A percentile compares a stretch with the other conserved stretches of the same genome.
phyloP scores from a whole-genome alignment of 2,329 filamentous ascomycete species.

The Cladophialophora exuberans region DNA sequence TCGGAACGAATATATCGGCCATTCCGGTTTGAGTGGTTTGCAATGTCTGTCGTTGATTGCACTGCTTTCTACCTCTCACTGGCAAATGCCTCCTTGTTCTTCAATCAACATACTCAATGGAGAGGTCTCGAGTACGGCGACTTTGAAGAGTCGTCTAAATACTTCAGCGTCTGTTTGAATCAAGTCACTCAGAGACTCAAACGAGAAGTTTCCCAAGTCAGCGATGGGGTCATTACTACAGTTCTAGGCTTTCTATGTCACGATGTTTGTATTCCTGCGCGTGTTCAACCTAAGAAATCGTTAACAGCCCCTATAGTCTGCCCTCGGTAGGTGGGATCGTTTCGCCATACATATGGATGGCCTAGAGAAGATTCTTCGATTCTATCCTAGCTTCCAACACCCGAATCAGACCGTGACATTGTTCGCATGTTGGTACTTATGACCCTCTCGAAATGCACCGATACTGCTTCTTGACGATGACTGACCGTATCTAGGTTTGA shows the following conservation, averaged over 20 bases:
- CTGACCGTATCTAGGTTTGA: slow-evolving; percentile 12
- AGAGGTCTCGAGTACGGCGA: slow-evolving; percentile 29
- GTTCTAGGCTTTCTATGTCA: slow-evolving; percentile 35
- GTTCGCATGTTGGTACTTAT: slow-evolving; percentile 13
- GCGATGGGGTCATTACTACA: slow-evolving; percentile 30
- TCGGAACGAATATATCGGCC: slow-evolving; percentile 34
- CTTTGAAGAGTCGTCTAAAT: slow-evolving; percentile 31
- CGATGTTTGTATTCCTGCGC: slow-evolving; percentile 28
- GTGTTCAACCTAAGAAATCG: not conserved
- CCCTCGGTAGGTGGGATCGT: slow-evolving; percentile 31
- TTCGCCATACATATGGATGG: slow-evolving; percentile 33
- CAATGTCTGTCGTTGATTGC: slow-evolving; percentile 33
- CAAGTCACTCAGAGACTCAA: slow-evolving; percentile 31
- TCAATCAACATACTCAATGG: slow-evolving; percentile 29
- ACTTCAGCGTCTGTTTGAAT: slow-evolving; percentile 31
- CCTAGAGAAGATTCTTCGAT: slow-evolving; percentile 27
- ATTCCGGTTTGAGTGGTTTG: slow-evolving; percentile 36
- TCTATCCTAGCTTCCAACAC: slow-evolving; percentile 28
- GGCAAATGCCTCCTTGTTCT: slow-evolving; percentile 36
- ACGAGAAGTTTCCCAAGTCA: slow-evolving; percentile 22
- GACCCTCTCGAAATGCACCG: not conserved
- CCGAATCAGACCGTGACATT: slow-evolving; percentile 10
- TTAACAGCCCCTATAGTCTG: slow-evolving; percentile 15
- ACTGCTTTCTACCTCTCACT: slow-evolving; percentile 34
- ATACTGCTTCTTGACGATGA: not conserved